These are phyloP conservation scores for Chaetomiaceae sp. DNA, from an alignment of 2,329 filamentous ascomycete species.

Conservation along the genomic window DNA sequence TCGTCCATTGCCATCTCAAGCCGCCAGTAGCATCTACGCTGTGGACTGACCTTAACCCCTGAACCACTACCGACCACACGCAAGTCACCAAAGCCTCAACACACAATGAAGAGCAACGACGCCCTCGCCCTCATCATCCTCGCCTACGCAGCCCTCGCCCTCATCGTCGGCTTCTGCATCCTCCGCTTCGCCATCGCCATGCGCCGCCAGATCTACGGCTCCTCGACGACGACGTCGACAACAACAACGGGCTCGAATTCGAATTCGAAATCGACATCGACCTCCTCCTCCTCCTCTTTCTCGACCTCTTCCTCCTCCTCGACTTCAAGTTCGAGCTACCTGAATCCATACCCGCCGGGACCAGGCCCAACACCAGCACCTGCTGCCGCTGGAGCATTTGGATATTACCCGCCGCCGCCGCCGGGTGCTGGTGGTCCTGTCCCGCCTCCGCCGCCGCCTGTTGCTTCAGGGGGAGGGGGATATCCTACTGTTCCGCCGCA, in stretches of 20 bases:
- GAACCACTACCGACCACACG: too few relatives aligned
- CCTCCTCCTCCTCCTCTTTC: neutral
- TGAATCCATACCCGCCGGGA: too few relatives aligned
- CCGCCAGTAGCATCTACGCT: too few relatives aligned
- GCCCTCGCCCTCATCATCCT: slow-evolving; percentile 14
- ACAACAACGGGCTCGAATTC: too few relatives aligned
- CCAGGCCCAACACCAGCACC: neutral
- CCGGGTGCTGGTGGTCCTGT: too few relatives aligned
- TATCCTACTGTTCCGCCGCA: too few relatives aligned
- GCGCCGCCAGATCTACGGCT: slow-evolving; percentile 3
- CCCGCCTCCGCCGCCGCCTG: neutral
- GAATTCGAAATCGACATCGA: neutral
- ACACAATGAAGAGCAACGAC: slow-evolving; percentile 20
- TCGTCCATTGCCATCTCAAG: too few relatives aligned
- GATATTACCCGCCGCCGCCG: neutral
- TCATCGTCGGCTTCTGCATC: slow-evolving; percentile 6
- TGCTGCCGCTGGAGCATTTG: neutral
- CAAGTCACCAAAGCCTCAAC: too few relatives aligned
- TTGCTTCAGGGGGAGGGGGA: neutral
- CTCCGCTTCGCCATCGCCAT: slow-evolving; percentile 6
- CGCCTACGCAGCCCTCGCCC: slow-evolving; percentile 4
- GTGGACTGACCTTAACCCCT: too few relatives aligned
- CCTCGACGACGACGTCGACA: neutral
- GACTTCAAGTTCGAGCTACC: too few relatives aligned
- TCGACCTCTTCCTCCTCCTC: neutral